Base-by-base conservation (phyloP, 805 yeast species). In the Ogataea salicorniae region DNA sequence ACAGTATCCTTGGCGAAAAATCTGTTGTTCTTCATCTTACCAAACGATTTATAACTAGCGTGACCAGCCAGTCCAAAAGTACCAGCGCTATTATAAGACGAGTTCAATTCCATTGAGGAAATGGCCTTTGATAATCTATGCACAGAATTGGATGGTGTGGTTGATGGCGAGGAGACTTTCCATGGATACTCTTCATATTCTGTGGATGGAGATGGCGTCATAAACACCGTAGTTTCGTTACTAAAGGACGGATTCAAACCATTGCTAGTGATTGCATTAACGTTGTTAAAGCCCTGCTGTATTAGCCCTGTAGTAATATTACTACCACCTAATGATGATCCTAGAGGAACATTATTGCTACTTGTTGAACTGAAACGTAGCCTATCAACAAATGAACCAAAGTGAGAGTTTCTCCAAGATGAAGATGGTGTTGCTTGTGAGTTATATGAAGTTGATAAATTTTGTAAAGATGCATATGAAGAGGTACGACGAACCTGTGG, bases 391-490 rank as follows among this genome's bases (percentile, higher is more conserved):
- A 63, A 57, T 0, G 67, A 63, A 2, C 67, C 66, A 39, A 62
- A 46, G 26, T 56, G 57, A 5, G 54, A 42, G 40, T 48, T 53
- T 41, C 68, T 51, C 68, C 68, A 60, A 29, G 70, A 61, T 22
- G 52, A 41, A 13, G 59, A 57, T 26, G 54, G 41, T 11, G 51
- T 48, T 6, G 48, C 44, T 23, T 55, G 58, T 3, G 59, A 54
- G 6, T 73, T 67, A 39, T 73, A 63, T 13, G 78, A 71, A 15
- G 69, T 56, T 14, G 70, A 68, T 34, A 68, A 45, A 46, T 58
- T 59, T 49, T 66, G 71, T 22, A 67, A 53, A 8, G 72, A 68
- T 2, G 66, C 64, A 39, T 66, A 65, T 4, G 70, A 64, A 2
- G 69, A 61, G 9, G 66, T 55, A 17, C 64, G 49, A 9, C 57